Conservation (phyloP, 768 basidiomycete genomes). For the Naganishia vaughanmartiniae region DNA sequence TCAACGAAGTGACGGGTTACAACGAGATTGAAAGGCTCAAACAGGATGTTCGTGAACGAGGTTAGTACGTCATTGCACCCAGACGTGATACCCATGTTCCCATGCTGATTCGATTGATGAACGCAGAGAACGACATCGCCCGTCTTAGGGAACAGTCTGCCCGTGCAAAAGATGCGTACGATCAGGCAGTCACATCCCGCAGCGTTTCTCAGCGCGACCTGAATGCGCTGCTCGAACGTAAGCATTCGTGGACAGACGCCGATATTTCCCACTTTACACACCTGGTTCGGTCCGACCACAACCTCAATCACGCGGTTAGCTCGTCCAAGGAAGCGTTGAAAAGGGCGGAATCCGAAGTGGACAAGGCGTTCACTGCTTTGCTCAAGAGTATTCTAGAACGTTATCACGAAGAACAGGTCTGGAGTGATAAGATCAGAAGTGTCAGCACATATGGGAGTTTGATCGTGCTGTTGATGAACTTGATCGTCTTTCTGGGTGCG, state of each 20-base stretch:
- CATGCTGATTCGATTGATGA: slow-evolving; percentile 27
- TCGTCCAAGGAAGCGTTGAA: slow-evolving; percentile 67
- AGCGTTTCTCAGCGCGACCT: slow-evolving; percentile 89
- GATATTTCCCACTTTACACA: slow-evolving; percentile 85
- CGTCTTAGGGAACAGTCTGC: slow-evolving; percentile 66
- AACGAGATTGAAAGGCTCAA: slow-evolving; percentile 72
- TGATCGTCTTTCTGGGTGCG: slow-evolving; percentile 84
- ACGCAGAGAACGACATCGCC: slow-evolving; percentile 70
- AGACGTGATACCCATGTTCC: neutral
- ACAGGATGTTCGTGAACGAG: slow-evolving; percentile 66
- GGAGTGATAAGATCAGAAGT: slow-evolving; percentile 97
- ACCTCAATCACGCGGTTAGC: slow-evolving; percentile 74
- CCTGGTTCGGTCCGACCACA: slow-evolving; percentile 85
- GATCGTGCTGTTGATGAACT: slow-evolving; percentile 78
- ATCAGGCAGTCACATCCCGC: slow-evolving; percentile 72
- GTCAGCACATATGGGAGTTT: slow-evolving; percentile 90
- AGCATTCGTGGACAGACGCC: slow-evolving; percentile 82
- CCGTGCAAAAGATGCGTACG: slow-evolving; percentile 71
- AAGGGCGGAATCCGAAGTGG: slow-evolving; percentile 73
- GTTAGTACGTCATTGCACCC: slow-evolving; percentile 56
- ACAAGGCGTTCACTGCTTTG: slow-evolving; percentile 76
- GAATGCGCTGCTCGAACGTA: slow-evolving; percentile 90
- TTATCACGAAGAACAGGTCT: slow-evolving; percentile 98
- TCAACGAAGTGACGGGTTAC: slow-evolving; percentile 92
- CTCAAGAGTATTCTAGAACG: slow-evolving; percentile 78